Conservation (phyloP, 2,329 filamentous ascomycete genomes). For the Alternaria arbusti region DNA sequence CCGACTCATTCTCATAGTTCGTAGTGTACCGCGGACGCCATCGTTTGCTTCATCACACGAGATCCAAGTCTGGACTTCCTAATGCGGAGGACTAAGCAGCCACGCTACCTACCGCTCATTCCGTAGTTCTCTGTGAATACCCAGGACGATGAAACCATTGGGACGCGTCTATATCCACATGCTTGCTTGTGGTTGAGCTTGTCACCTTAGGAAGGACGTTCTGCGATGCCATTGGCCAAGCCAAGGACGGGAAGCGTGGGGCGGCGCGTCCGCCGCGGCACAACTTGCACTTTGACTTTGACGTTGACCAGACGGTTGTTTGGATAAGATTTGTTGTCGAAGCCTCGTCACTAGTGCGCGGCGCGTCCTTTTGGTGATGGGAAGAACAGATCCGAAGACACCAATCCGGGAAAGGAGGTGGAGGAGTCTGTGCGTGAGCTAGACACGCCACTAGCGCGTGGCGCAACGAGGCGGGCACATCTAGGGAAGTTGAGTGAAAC, state of each 20-base stretch:
- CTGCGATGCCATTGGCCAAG: conserved; percentile 19
- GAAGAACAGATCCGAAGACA: neutral
- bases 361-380: neutral
- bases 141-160: conserved; percentile 15
- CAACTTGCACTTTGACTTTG: conserved; percentile 5
- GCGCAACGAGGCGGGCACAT: neutral
- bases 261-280: conserved; percentile 15
- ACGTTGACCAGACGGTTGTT: neutral
- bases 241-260: conserved; percentile 3
- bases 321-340: neutral
- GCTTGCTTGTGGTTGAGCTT: conserved; percentile 19
- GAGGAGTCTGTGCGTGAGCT: neutral
- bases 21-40: conserved; percentile 2
- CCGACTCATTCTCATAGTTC: neutral
- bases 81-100: conserved; percentile 9
- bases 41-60: conserved; percentile 11
- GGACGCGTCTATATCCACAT: conserved; percentile 12
- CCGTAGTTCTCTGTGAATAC: neutral
- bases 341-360: neutral
- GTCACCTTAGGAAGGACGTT: conserved; percentile 12
- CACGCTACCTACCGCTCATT: conserved; percentile 10
- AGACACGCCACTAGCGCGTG: neutral
- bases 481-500: neutral
- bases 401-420: neutral
- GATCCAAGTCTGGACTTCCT: conserved; percentile 12